phyloP scores from a whole-genome alignment of 2,329 filamentous ascomycete species.

The Plectosphaerella sp. region DNA sequence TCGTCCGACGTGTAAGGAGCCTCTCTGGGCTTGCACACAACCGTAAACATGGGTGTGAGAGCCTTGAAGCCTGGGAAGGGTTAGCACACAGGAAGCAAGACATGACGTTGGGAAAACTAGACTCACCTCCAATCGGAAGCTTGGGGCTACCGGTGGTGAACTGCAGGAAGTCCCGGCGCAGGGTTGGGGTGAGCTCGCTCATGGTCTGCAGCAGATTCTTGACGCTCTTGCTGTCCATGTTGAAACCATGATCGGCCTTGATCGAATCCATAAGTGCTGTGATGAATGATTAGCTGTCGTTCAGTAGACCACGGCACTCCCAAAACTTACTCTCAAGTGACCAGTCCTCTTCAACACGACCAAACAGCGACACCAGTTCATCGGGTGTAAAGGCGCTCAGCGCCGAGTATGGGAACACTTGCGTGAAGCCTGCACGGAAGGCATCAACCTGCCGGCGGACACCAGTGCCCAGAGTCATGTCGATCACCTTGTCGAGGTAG shows the following conservation, averaged over 20 bases:
- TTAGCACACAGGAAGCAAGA: slow-evolving; percentile 23
- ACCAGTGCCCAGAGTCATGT: slow-evolving; percentile 84
- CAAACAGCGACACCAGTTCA: slow-evolving; percentile 92
- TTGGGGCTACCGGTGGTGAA: slow-evolving; percentile 98
- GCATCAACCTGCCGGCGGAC: slow-evolving; percentile 87
- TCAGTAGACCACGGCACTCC: neutral
- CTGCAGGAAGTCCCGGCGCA: slow-evolving; percentile 91
- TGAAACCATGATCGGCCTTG: slow-evolving; percentile 97
- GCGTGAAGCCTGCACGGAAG: slow-evolving; percentile 86
- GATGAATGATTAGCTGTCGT: slow-evolving; percentile 15
- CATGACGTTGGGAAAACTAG: neutral
- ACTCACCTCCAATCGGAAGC: slow-evolving; percentile 91
- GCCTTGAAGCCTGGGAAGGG: slow-evolving; percentile 76
- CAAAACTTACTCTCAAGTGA: slow-evolving; percentile 80
- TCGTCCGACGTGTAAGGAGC: slow-evolving; percentile 90
- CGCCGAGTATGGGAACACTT: slow-evolving; percentile 93
- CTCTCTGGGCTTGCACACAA: slow-evolving; percentile 98
- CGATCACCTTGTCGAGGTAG: slow-evolving; percentile 86
- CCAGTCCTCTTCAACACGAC: slow-evolving; percentile 92
- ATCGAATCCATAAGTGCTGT: slow-evolving; percentile 93
- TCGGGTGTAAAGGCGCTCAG: slow-evolving; percentile 91
- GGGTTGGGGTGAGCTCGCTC: slow-evolving; percentile 72
- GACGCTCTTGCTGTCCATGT: slow-evolving; percentile 95
- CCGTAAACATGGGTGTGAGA: slow-evolving; percentile 96
- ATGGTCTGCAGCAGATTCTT: slow-evolving; percentile 90